These are phyloP conservation scores for Exobasidium cylindrosporum DNA, from an alignment of 1,284 basidiomycete genomes.

Conservation along the genomic window DNA sequence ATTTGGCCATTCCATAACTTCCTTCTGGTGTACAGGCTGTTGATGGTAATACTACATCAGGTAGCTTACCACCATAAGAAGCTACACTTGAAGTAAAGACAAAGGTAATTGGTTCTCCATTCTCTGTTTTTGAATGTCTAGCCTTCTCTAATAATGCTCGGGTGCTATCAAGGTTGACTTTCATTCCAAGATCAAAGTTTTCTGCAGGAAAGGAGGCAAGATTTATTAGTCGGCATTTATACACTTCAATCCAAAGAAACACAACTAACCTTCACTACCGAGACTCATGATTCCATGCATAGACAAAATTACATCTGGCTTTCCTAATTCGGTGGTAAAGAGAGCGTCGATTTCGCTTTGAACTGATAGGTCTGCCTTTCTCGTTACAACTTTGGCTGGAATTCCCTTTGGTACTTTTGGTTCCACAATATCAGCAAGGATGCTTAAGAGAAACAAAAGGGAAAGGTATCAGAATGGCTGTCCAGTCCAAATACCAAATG, in stretches of 20 bases:
- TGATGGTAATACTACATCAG: slow-evolving; percentile 23
- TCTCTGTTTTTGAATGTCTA: slow-evolving; percentile 14
- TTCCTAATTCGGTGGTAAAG: slow-evolving; percentile 25
- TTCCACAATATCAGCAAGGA: slow-evolving; percentile 26
- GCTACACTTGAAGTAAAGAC: slow-evolving; percentile 33
- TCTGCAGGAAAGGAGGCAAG: too few relatives aligned
- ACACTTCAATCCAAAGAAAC: too few relatives aligned
- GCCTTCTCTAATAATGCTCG: slow-evolving; percentile 27
- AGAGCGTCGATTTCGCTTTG: slow-evolving; percentile 22
- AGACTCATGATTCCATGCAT: slow-evolving; percentile 40
- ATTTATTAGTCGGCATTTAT: too few relatives aligned
- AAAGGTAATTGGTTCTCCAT: slow-evolving; percentile 20
- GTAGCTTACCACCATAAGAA: slow-evolving; percentile 30
- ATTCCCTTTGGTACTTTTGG: slow-evolving; percentile 20
- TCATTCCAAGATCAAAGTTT: slow-evolving; percentile 26
- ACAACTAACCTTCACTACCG: slow-evolving; percentile 31
- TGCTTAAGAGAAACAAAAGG: slow-evolving; percentile 16
- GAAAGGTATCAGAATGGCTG: too few relatives aligned
- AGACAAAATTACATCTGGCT: slow-evolving; percentile 29
- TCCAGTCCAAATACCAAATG: too few relatives aligned
- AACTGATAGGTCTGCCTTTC: slow-evolving; percentile 28
- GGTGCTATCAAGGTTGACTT: slow-evolving; percentile 34
- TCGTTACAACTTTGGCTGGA: slow-evolving; percentile 13
- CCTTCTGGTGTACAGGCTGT: slow-evolving; percentile 30
- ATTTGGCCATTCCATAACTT: slow-evolving; percentile 33